A percentile compares a stretch with the other conserved stretches of the same genome.
phyloP scores from a whole-genome alignment of 805 yeast species.

The Lipomyces yamanashiensis region DNA sequence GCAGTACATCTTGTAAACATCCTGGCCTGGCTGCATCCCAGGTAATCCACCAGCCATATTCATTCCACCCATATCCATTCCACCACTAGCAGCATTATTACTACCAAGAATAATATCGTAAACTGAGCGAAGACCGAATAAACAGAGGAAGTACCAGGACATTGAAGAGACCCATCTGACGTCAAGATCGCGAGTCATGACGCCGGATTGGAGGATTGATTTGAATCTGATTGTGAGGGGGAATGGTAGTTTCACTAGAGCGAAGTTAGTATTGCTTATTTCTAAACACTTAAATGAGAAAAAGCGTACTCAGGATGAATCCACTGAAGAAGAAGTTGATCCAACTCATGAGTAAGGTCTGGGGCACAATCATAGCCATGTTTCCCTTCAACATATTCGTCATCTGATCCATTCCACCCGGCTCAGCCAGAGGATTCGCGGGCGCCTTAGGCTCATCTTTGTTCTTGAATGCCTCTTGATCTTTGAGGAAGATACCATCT shows the following conservation, averaged over 20 bases:
- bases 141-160: constrained; percentile 92
- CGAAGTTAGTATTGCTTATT: constrained; percentile 40
- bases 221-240: constrained; percentile 89
- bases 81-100: constrained; percentile 48
- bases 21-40: constrained; percentile 57
- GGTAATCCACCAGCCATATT: constrained; percentile 56
- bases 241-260: constrained; percentile 81
- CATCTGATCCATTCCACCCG: constrained; percentile 71
- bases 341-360: constrained; percentile 95
- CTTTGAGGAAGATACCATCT: constrained; percentile 61
- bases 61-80: constrained; percentile 51
- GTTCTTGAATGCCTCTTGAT: constrained; percentile 46
- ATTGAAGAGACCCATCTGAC: constrained; percentile 91
- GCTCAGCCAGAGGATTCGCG: constrained; percentile 70
- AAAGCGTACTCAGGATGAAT: constrained; percentile 47
- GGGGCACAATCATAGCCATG: constrained; percentile 84
- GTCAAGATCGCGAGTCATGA: constrained; percentile 80
- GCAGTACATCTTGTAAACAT: constrained; percentile 63
- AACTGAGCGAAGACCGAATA: constrained; percentile 81
- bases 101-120: constrained; percentile 70
- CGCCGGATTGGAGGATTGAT: constrained; percentile 88
- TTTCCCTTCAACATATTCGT: constrained; percentile 79
- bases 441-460: constrained; percentile 34
- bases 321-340: constrained; percentile 92
- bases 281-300: constrained; percentile 36